These are phyloP conservation scores for Athelia sp. DNA, from an alignment of 1,284 basidiomycete genomes.

Conservation along the genomic window DNA sequence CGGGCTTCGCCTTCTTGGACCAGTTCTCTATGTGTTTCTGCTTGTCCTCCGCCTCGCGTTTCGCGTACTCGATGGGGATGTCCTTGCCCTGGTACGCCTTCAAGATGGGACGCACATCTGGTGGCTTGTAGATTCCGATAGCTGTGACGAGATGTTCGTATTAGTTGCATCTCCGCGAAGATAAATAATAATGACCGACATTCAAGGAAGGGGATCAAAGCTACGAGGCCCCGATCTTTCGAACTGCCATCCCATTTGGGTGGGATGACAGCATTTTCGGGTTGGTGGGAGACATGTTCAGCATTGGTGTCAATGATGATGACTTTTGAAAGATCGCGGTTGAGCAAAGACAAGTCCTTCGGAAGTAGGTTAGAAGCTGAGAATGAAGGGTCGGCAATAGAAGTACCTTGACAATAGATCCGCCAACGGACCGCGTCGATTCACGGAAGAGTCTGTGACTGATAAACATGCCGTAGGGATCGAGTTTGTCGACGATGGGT, in stretches of 20 bases:
- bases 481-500: conserved; percentile 92
- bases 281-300: conserved; percentile 76
- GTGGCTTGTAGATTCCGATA: conserved; percentile 80
- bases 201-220: conserved; percentile 95
- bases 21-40: conserved; percentile 78
- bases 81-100: conserved; percentile 84
- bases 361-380: not conserved
- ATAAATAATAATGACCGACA: conserved; percentile 47
- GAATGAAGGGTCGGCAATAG: not conserved
- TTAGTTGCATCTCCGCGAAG: conserved; percentile 1
- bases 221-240: conserved; percentile 77
- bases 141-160: conserved; percentile 40
- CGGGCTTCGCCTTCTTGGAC: conserved; percentile 41
- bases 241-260: conserved; percentile 86
- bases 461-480: conserved; percentile 89
- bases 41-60: conserved; percentile 81
- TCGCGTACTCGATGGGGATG: conserved; percentile 86
- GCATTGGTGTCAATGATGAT: conserved; percentile 84
- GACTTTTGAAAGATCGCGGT: conserved; percentile 91
- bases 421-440: conserved; percentile 75
- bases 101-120: conserved; percentile 85
- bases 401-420: conserved; percentile 75
- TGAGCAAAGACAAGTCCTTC: conserved; percentile 87
- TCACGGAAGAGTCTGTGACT: conserved; percentile 88
- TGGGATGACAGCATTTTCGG: conserved; percentile 86